Conservation (phyloP, 2,329 filamentous ascomycete species). For the Sarocladium kiliense region DNA sequence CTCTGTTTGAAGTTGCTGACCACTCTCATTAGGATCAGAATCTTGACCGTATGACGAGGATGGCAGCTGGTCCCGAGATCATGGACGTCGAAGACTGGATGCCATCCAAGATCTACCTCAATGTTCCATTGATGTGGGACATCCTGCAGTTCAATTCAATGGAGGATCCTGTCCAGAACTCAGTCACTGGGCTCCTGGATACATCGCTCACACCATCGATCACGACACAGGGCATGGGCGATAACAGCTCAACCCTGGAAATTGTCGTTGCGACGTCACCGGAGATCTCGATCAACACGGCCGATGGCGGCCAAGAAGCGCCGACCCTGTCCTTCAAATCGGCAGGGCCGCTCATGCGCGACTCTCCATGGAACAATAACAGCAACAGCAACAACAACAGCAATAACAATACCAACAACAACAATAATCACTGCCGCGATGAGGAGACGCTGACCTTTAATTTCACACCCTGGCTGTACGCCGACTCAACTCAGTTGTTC, state of each 20-base stretch:
- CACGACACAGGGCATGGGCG: slow-evolving; percentile 21
- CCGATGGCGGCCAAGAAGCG: slow-evolving; percentile 44
- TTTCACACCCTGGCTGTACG: slow-evolving; percentile 38
- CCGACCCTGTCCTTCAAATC: slow-evolving; percentile 32
- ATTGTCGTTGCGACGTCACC: slow-evolving; percentile 47
- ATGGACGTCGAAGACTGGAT: slow-evolving; percentile 47
- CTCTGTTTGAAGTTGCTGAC: too few relatives aligned
- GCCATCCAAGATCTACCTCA: slow-evolving; percentile 47
- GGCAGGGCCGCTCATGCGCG: slow-evolving; percentile 17
- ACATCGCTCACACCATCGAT: slow-evolving; percentile 31
- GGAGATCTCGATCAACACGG: slow-evolving; percentile 45
- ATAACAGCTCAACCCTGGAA: slow-evolving; percentile 36
- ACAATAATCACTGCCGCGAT: slow-evolving; percentile 16
- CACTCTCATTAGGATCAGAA: slow-evolving; percentile 44
- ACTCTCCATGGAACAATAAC: slow-evolving; percentile 16
- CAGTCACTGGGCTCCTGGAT: slow-evolving; percentile 35
- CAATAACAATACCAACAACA: background rate
- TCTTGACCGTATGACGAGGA: slow-evolving; percentile 42
- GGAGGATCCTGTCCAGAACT: slow-evolving; percentile 28
- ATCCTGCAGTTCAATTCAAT: slow-evolving; percentile 42
- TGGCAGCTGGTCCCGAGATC: slow-evolving; percentile 42
- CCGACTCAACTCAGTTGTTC: slow-evolving; percentile 33
- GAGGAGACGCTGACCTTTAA: slow-evolving; percentile 31
- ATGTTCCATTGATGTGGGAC: slow-evolving; percentile 48
- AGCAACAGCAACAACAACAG: background rate